Conservation (phyloP, 2,329 filamentous ascomycete genomes). For the Exophiala xenobiotica region DNA sequence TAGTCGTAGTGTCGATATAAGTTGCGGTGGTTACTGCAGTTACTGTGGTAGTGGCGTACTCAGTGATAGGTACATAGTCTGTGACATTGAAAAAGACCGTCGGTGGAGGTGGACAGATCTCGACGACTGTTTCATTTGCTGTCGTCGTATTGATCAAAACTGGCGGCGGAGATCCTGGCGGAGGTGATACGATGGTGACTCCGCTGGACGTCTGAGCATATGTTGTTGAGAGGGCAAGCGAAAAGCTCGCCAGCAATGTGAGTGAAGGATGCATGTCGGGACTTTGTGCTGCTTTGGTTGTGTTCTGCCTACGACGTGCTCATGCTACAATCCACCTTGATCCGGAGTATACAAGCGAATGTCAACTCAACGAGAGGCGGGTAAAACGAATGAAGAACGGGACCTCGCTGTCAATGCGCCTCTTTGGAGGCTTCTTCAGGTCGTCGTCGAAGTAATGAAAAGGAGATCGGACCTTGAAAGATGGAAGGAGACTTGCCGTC, state of each 20-base stretch:
- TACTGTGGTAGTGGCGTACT: constrained; percentile 8
- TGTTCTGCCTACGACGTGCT: background rate
- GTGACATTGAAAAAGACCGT: constrained; percentile 23
- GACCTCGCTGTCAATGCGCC: background rate
- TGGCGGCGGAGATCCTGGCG: constrained; percentile 7
- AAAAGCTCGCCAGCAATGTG: background rate
- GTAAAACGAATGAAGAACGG: background rate
- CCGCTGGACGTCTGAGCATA: constrained; percentile 8
- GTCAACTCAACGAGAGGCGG: background rate
- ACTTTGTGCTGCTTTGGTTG: background rate
- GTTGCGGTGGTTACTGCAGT: constrained; percentile 7
- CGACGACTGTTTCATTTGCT: constrained; percentile 13
- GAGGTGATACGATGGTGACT: constrained; percentile 1
- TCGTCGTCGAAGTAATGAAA: background rate
- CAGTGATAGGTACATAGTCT: constrained; percentile 16
- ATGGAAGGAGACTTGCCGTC: background rate
- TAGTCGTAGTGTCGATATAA: constrained; percentile 18
- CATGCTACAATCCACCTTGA: background rate
- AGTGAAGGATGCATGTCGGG: background rate
- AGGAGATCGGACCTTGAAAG: background rate
- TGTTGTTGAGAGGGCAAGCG: background rate
- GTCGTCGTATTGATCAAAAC: constrained; percentile 5
- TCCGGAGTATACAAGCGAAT: background rate
- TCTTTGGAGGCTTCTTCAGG: background rate
- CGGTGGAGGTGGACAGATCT: constrained; percentile 19